Evolutionary conservation across 1,284 basidiomycete genomes (phyloP), one percentile per base, ranked within the genome.

Genomic region (Rhodotorula sp.): DNA sequence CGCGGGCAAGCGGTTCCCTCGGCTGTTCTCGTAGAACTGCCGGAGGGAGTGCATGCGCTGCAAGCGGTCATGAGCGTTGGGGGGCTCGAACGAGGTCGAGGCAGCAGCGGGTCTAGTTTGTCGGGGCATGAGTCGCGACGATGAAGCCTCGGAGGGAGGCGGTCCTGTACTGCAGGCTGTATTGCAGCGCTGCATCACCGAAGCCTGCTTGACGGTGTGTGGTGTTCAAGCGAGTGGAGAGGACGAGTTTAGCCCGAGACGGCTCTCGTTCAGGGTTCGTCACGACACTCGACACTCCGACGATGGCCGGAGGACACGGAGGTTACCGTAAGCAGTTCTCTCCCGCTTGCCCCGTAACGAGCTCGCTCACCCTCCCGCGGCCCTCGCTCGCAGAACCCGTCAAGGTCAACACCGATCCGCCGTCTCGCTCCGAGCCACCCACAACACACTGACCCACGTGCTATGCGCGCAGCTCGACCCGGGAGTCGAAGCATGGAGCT

Each of bases 401-500:
- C 66, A 71, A 73, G 72, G 70, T 68, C 8, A 34, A 59, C 54
- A 34, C 34, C 34, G 34, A 34, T 34, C 31, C 8, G 18, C 31
- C 56, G 5, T 19, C 28, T 45, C 45, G 16, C 31, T 38, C 50
- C 26, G 7, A 43, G 21, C 49, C 26, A 21, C 2, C 34, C 4
- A 23, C 31, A 45, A 5, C 45, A 47, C 12, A 6, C 54, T 49
- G 34, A 2, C 21, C 8, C 5, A 14, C 12, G 47, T 18, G 10
- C 14, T 15, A 6, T 21, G 19, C 50, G 0, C 47, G 56, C 64
- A 73, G 71, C 61, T 67, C 49, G 74, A 76, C 69, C 74, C 72
- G 6, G 74, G 68, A 60, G 60, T 76, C 12, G 74, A 76, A 62
- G 50, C 62, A n/a, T 76, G 72, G 72, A 71, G 69, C 63, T 71